Evolutionary conservation across 148 eudicot species (phyloP).

Genomic region (Agrostemma githago): DNA sequence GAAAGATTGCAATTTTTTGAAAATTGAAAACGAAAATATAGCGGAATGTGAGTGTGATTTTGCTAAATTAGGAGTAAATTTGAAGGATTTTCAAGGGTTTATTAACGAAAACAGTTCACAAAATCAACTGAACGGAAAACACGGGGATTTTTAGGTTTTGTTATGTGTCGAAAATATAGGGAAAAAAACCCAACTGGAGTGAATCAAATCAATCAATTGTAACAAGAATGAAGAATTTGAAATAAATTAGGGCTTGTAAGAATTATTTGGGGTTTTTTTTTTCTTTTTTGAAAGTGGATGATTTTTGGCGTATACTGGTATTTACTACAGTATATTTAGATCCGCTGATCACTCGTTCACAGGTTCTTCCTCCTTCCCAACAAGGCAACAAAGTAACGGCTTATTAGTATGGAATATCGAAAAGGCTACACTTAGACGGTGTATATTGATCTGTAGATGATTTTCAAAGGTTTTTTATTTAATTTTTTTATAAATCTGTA

Average conservation of each 20-base stretch:
- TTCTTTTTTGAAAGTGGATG: too few relatives aligned
- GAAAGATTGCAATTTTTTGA: not conserved
- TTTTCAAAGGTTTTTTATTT: too few relatives aligned
- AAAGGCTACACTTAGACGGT: too few relatives aligned
- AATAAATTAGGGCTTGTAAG: not conserved
- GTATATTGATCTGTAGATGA: too few relatives aligned
- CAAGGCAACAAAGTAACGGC: too few relatives aligned
- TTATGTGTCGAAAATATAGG: not conserved
- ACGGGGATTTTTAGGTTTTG: not conserved
- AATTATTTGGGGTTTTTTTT: not conserved
- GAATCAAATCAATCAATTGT: not conserved
- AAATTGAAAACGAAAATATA: not conserved
- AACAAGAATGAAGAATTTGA: not conserved
- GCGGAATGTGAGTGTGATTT: not conserved
- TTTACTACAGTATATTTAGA: not conserved
- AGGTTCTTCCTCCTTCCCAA: too few relatives aligned
- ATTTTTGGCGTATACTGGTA: not conserved
- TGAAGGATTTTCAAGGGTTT: not conserved
- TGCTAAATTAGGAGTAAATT: not conserved
- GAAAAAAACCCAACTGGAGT: not conserved
- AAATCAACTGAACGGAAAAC: not conserved
- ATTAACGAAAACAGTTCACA: not conserved
- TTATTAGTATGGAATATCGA: too few relatives aligned
- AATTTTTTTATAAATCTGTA: too few relatives aligned
- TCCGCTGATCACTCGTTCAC: not conserved